These are phyloP conservation scores for Backusella luteola DNA, from an alignment of 192 early-diverging fungal species.

Conservation along the genomic window DNA sequence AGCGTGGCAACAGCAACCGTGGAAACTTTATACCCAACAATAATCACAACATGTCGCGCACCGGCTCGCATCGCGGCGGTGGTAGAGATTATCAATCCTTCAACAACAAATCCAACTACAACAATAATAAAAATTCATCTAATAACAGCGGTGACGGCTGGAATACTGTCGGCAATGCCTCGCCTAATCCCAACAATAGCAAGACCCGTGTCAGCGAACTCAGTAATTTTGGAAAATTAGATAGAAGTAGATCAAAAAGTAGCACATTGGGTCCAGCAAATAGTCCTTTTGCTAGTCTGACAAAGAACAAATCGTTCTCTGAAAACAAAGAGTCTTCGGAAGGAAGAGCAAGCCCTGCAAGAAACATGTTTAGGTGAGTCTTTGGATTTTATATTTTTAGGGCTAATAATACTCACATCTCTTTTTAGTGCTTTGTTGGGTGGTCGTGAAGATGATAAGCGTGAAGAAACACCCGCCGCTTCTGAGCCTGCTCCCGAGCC, in stretches of 20 bases:
- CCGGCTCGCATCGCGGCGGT: conserved; percentile 50
- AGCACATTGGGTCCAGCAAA: conserved; percentile 54
- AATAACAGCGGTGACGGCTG: conserved; percentile 65
- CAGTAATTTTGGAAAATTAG: conserved; percentile 71
- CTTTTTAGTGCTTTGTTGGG: conserved; percentile 2
- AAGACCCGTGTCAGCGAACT: conserved; percentile 54
- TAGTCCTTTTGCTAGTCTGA: conserved; percentile 28
- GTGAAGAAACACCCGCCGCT: conserved; percentile 20
- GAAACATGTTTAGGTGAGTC: conserved; percentile 33
- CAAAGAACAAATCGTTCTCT: neutral
- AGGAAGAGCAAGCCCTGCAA: conserved; percentile 20
- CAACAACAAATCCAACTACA: neutral
- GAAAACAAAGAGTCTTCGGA: conserved; percentile 27
- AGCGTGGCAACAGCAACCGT: conserved; percentile 63
- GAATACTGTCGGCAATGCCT: conserved; percentile 57
- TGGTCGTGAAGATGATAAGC: conserved; percentile 23
- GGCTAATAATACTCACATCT: no score
- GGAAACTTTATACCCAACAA: conserved; percentile 25
- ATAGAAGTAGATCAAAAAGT: conserved; percentile 50
- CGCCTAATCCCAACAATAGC: conserved; percentile 42
- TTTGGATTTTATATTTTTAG: no score
- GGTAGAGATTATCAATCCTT: conserved; percentile 24
- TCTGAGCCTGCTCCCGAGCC: neutral
- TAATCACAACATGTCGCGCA: conserved; percentile 47
- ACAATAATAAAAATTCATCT: conserved; percentile 19